Evolutionary conservation across 345 rosid species (phyloP), one percentile per base, ranked within the genome.

Genomic region (Gossypium arboreum): DNA sequence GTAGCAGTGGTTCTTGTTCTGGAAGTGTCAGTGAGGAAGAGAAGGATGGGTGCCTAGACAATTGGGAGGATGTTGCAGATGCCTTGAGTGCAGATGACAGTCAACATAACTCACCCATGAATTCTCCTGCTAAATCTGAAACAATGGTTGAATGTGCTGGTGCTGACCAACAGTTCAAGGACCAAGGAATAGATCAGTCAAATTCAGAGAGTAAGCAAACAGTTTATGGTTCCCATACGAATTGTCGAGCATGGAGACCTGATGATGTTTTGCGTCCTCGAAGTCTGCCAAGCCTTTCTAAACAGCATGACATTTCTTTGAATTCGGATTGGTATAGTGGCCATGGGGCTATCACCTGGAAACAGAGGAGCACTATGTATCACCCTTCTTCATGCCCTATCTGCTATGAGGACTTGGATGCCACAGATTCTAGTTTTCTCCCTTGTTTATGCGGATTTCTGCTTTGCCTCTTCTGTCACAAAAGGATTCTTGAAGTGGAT

Each of bases 391-490:
- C 73, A 1, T 84, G 87, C 73, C 87, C 84, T 54, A 76, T 84
- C 52, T 84, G 87, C 78, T 71, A 43, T 73, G 84, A 86, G 50
- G 79, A 48, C 47, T 77, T 86, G 81, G 89, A 86, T 72, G 47
- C 7, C 34, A 84, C 87, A 12, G 89, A 86, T 77, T 73, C 85
- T 47, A 76, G 67, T 20, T 86, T 86, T 74, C 43, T 72, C 11
- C 84, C 85, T 68, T 86, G 90, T 74, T 54, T 72, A 54, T 86
- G 89, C 52, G 84, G 87, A 44, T 84, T 79, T 68, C 73, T 8
- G 27, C 77, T 84, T 1, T 86, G 90, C 77, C 86, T 86, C 48
- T 84, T 83, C 74, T 86, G 88, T 71, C 79, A 84, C 79, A 74
- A 83, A 10, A 71, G 76, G 74, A 83, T 85, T 78, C 77, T 59